Percentiles rank a stretch among this genome's conserved stretches.
Evolutionary conservation across 1,139 yeast genomes (phyloP).

Genomic region (Nakaseomyces delphensis): DNA sequence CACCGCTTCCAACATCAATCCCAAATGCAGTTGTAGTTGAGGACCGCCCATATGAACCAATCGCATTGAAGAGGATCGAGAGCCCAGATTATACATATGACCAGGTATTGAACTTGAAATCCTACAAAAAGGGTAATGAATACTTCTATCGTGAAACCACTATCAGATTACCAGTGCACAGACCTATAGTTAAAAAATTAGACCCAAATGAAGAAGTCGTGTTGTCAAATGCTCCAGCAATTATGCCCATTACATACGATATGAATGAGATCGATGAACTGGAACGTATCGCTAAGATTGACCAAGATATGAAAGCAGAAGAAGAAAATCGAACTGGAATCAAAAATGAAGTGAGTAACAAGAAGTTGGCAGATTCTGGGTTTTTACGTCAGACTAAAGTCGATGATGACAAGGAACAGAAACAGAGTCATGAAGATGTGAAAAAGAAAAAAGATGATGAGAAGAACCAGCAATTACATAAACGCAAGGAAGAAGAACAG

Average conservation of each 20-base stretch:
- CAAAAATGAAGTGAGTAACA: not conserved
- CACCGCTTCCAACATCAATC: constrained; percentile 4
- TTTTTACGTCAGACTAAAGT: not conserved
- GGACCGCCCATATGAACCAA: constrained; percentile 1
- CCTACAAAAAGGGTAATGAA: constrained; percentile 22
- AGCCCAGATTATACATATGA: constrained; percentile 23
- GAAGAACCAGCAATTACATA: not conserved
- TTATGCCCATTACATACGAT: not conserved
- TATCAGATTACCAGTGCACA: constrained; percentile 24
- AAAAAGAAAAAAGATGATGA: not conserved
- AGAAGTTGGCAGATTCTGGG: not conserved
- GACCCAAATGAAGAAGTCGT: constrained; percentile 1
- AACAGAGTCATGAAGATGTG: not conserved
- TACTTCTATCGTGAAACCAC: constrained; percentile 20
- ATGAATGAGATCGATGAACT: constrained; percentile 1
- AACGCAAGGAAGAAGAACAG: constrained; percentile 10
- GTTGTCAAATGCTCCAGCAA: not conserved
- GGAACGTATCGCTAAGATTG: constrained; percentile 3
- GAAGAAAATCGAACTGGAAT: constrained; percentile 4
- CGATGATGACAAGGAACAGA: not conserved
- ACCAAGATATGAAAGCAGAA: not conserved
- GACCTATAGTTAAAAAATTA: constrained; percentile 7
- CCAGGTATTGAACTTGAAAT: constrained; percentile 21
- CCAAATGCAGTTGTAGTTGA: not conserved
- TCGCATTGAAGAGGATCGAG: constrained; percentile 6